Percentiles rank a stretch among this genome's conserved stretches.
Conservation (phyloP, 1,284 basidiomycete genomes). For the Malassezia furfur region DNA sequence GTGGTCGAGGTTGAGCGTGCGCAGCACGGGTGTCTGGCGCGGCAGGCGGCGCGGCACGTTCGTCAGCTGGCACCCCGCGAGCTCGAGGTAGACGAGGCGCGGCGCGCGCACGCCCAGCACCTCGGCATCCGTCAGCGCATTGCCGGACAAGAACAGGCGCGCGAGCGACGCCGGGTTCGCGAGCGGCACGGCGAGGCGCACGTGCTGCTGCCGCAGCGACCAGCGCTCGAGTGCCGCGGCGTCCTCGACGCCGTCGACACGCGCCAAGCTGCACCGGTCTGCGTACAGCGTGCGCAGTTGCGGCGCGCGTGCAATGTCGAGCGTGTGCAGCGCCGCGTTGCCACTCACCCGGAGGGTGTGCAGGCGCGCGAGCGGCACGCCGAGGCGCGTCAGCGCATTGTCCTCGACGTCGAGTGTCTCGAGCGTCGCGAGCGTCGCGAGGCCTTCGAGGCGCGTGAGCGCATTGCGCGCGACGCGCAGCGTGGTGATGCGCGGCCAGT, state of each 20-base stretch:
- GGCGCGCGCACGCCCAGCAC: not conserved
- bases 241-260: slow-evolving; percentile 52
- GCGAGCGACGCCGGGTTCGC: slow-evolving; percentile 69
- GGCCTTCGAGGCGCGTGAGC: slow-evolving; percentile 49
- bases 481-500: slow-evolving; percentile 57
- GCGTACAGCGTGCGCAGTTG: slow-evolving; percentile 81
- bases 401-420: slow-evolving; percentile 73
- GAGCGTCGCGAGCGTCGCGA: slow-evolving; percentile 49
- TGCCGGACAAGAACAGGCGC: slow-evolving; percentile 84
- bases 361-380: slow-evolving; percentile 26
- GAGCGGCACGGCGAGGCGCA: slow-evolving; percentile 56
- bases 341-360: slow-evolving; percentile 76
- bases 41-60: slow-evolving; percentile 63
- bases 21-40: slow-evolving; percentile 68
- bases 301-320: slow-evolving; percentile 62
- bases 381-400: slow-evolving; percentile 61
- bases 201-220: slow-evolving; percentile 71
- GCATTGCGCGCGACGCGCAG: slow-evolving; percentile 72
- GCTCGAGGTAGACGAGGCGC: slow-evolving; percentile 74
- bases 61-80: slow-evolving; percentile 77
- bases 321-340: slow-evolving; percentile 60
- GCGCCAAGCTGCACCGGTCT: slow-evolving; percentile 68
- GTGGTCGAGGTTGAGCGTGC: slow-evolving; percentile 63
- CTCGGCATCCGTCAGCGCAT: slow-evolving; percentile 47
- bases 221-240: slow-evolving; percentile 73